Evolutionary conservation across 192 early-diverging fungal species (phyloP).

Genomic region (Coemansia sp.): DNA sequence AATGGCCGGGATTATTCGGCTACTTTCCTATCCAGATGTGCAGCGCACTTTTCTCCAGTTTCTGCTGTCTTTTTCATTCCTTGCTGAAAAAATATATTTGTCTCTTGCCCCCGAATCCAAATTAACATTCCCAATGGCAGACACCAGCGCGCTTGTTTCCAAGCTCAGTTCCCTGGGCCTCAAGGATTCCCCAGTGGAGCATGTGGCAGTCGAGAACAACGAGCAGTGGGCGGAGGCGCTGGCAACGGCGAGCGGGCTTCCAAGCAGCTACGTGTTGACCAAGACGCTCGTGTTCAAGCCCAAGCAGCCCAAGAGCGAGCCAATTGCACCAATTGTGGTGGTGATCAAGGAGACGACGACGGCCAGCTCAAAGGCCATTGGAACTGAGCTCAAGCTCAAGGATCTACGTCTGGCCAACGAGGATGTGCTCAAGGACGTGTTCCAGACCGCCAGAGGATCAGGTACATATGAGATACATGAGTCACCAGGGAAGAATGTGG

Average conservation of each 20-base stretch:
- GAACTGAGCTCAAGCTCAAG: conserved; percentile 61
- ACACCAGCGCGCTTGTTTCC: conserved; percentile 26
- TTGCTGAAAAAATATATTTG: too few relatives aligned
- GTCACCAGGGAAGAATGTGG: neutral
- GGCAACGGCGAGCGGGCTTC: conserved; percentile 23
- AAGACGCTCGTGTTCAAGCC: conserved; percentile 82
- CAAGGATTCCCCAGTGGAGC: conserved; percentile 49
- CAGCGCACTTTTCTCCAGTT: too few relatives aligned
- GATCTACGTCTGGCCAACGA: conserved; percentile 74
- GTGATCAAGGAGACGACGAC: conserved; percentile 60
- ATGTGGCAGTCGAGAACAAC: conserved; percentile 59
- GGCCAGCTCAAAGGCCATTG: conserved; percentile 56
- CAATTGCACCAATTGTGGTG: conserved; percentile 63
- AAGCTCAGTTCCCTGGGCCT: conserved; percentile 43
- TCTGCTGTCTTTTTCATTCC: too few relatives aligned
- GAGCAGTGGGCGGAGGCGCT: conserved; percentile 60
- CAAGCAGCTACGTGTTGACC: conserved; percentile 47
- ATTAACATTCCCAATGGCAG: too few relatives aligned
- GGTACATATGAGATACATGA: conserved; percentile 42
- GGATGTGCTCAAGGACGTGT: conserved; percentile 59
- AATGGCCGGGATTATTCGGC: too few relatives aligned
- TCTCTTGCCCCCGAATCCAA: too few relatives aligned
- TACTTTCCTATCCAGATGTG: too few relatives aligned
- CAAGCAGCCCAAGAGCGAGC: conserved; percentile 67
- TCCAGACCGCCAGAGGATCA: conserved; percentile 60